Evolutionary conservation across 2,329 filamentous ascomycete genomes (phyloP).

Genomic region (Neofusicoccum umdonicola): DNA sequence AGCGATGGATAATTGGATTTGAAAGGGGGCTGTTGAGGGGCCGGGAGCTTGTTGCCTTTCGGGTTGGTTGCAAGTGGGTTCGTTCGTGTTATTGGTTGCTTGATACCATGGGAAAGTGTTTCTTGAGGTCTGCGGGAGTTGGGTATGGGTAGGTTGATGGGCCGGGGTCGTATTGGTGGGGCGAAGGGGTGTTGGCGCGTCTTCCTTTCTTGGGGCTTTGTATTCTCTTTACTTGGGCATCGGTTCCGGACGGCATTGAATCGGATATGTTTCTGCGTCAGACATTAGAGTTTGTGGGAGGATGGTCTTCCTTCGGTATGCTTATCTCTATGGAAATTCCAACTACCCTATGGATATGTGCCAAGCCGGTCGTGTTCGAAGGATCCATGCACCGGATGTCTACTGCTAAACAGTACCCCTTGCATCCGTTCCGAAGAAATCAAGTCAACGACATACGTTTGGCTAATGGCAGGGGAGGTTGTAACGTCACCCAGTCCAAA

Average conservation of each 20-base stretch:
- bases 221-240: not conserved
- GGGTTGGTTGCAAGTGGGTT: not conserved
- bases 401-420: no score
- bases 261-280: not conserved
- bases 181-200: not conserved
- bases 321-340: not conserved
- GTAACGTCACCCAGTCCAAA: no score
- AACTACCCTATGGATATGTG: not conserved
- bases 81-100: not conserved
- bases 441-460: no score
- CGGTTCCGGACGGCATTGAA: not conserved
- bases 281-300: not conserved
- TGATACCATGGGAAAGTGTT: not conserved
- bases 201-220: not conserved
- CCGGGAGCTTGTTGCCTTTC: not conserved
- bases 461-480: no score
- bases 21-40: not conserved
- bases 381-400: no score
- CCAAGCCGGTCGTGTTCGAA: no score
- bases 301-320: not conserved
- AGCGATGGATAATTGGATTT: constrained; percentile 12
- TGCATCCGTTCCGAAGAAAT: no score
- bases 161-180: not conserved
- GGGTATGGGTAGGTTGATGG: not conserved
- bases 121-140: not conserved